Evolutionary conservation across 352 stramenopile genomes (phyloP), one percentile per base, ranked within the genome.

Genomic region (Thalassiosira delicatula): DNA sequence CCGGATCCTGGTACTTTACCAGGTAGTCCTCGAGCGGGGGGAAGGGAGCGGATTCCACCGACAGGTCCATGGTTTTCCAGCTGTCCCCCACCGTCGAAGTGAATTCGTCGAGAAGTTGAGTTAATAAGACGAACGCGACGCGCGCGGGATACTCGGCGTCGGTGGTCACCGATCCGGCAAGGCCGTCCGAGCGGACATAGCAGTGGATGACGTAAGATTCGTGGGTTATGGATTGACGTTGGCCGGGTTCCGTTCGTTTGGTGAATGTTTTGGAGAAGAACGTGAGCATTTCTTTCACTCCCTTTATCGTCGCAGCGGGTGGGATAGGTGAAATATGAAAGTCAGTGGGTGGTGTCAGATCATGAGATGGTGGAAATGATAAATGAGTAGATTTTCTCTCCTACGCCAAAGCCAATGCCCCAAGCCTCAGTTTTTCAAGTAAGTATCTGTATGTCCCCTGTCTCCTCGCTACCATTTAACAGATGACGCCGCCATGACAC

Each of bases 211-310:
- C 97, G 91, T 99, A 99, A 49, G 83, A 85, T 79, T 99, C 97
- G 81, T 99, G 96, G 80, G 98, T 95, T 23, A 99, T 95, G 0
- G 96, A 98, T 93, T 99, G 97, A 65, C 97, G 94, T 92, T 99
- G 96, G 8, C 97, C 96, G 33, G 93, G 89, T 79, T 97, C 92
- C 59, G 97, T 99, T 79, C 97, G 92, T 91, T 99, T 98, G 68
- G 98, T 95, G 82, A 99, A 98, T 72, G 96, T 99, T 88, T 98
- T 98, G 84, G 95, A 98, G 91, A 99, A 98, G 88, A 99, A 99
- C 69, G 97, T 98, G 67, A 99, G 95, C 96, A 99, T 99, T 92
- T 99, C 96, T 75, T 97, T 97, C 19, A 98, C 92, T 19, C 95
- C 98, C 84, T 92, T 60, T 61, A 49, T 69, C n/a, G 35, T 69